Conservation (phyloP, 2,329 filamentous ascomycete genomes). For the Colletotrichum eremochloae region DNA sequence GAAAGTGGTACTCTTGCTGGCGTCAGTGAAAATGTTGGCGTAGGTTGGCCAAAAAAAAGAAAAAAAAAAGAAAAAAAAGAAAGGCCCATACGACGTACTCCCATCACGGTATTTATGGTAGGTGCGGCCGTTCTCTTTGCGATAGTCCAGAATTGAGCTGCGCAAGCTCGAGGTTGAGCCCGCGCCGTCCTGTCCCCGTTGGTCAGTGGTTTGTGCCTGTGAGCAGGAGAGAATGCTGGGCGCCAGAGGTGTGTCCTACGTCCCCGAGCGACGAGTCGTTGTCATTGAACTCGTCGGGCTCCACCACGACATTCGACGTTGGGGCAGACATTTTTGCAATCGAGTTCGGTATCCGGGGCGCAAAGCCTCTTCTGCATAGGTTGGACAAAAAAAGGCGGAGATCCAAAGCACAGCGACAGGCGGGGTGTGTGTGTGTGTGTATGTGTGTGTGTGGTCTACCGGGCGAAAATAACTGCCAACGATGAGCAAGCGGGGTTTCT, state of each 20-base stretch:
- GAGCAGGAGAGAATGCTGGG: too few relatives aligned
- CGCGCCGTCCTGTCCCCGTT: background rate
- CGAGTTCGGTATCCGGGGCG: background rate
- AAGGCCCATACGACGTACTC: slow-evolving; percentile 14
- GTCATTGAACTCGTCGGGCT: slow-evolving; percentile 38
- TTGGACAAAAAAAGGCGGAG: background rate
- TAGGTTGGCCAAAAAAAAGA: background rate
- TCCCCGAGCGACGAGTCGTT: slow-evolving; percentile 38
- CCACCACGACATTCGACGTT: slow-evolving; percentile 19
- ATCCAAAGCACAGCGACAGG: background rate
- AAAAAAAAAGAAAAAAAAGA: too few relatives aligned
- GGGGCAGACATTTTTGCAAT: background rate
- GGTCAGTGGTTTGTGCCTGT: background rate
- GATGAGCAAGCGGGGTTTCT: slow-evolving; percentile 9
- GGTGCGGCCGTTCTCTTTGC: slow-evolving; percentile 42
- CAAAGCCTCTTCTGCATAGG: background rate
- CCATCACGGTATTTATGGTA: slow-evolving; percentile 45
- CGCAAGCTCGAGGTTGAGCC: slow-evolving; percentile 49
- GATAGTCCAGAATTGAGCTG: slow-evolving; percentile 49
- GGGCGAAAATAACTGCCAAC: background rate
- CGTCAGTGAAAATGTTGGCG: background rate
- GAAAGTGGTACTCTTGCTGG: slow-evolving; percentile 40
- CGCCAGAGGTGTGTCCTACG: background rate
- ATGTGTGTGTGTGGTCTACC: background rate
- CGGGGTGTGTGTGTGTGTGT: too few relatives aligned